Evolutionary conservation across 1,139 yeast genomes (phyloP), one percentile per base, ranked within the genome.

Genomic region (Williopsis jadinii): DNA sequence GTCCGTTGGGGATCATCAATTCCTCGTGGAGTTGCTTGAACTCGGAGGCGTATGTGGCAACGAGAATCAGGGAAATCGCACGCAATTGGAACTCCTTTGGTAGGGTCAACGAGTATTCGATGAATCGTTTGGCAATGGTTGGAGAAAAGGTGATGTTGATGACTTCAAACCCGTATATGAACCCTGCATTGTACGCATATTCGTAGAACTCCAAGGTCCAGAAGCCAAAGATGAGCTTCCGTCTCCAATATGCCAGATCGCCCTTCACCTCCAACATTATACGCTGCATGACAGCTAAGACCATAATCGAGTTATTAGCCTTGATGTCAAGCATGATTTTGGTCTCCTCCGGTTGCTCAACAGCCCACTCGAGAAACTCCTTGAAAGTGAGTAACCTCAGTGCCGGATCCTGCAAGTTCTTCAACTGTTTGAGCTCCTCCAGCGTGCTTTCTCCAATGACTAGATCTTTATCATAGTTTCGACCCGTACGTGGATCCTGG

Each of bases 291-390:
- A 71, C 67, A 37, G 72, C 68, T 41, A 81, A 61, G 4, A 88
- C 68, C 40, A 70, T 63, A 13, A 80, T 73, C 30, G 81, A 77
- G 55, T 87, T 86, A 40, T 76, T 73, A 15, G 77, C 67, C 63
- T 92, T 92, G 54, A 90, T 78, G 59, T 92, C 98, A 49, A 92
- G 67, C 87, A 87, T 84, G 19, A 71, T 60, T 38, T 48, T 42
- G n/a, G 41, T 34, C 8, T 31, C 54, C 51, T 14, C 24, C 2
- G 43, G 33, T 59, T 32, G 50, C 5, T 61, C 54, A 4, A 67
- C 61, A 47, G 77, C 70, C 85, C 94, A 82, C 24, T 63, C 52
- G 11, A 86, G 66, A 2, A 84, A 66, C 12, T 82, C 77, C 24
- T 60, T 60, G 34, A 92, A 73, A 0, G 84, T 73, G 15, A 88